Base-by-base conservation (phyloP, 2,329 filamentous ascomycete genomes). In the Curvularia verruculosa region DNA sequence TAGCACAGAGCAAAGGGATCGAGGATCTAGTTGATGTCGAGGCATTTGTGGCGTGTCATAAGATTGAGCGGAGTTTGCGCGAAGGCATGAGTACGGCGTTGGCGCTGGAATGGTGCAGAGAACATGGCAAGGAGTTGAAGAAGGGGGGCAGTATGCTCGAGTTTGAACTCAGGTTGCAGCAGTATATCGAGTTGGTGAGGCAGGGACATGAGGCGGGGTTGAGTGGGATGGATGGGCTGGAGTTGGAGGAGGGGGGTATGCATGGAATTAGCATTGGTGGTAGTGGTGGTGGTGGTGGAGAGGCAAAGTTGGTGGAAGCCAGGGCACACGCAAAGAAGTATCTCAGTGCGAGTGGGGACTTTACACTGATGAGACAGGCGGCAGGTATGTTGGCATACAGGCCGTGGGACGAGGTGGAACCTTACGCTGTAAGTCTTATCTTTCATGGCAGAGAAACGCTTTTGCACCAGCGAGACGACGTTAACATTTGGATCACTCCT, bases 51-150 rank as follows among this genome's bases (percentile, higher is more conserved):
- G 85, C 89, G 66, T 94, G 93, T 80, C 89, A 89, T 59, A 84
- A 84, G 56, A 92, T 98, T 64, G 87, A 91, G 57, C 83, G 88
- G 67, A 90, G 88, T 59, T 78, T 99, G 58, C 80, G 85, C 41
- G 82, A 83, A 37, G 70, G 72, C 15, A 87, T 88, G 29, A 90
- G 87, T 65, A 89, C 94, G 4, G 83, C 83, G 34, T 90, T 96
- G 68, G 93, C 92, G 21, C 77, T 99, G 52, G 85, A 87, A 12
- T 99, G 95, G 95, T 97, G 95, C 75, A 86, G 83, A 15, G 94
- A 98, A 70, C 96, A 97, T 77, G 95, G 96, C 77, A 93, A 94
- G 69, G 90, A 93, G 61, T 79, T 99, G 58, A 90, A 92, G 72
- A 96, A 95, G 82, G 89, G 91, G 77, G 89, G 91, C 83, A 92